Evolutionary conservation across 768 basidiomycete genomes (phyloP).

Genomic region (Termitomyces titanicus): DNA sequence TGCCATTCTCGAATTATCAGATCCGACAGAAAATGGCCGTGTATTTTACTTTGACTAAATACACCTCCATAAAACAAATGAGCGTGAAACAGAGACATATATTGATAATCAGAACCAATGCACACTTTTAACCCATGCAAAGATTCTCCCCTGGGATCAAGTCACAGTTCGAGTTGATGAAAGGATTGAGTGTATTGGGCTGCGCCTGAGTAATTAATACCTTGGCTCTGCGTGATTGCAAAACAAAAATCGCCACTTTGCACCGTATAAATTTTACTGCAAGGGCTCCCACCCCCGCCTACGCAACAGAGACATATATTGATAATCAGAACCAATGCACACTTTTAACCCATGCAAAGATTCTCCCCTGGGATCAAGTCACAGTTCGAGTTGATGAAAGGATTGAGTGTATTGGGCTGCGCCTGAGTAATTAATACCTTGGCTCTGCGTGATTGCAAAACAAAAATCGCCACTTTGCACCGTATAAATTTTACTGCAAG

Average conservation of each 20-base stretch:
- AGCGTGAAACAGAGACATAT: neutral
- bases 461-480: neutral
- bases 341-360: neutral
- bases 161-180: conserved; percentile 1
- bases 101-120: neutral
- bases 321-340: too few species aligned
- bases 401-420: neutral
- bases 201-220: conserved; percentile 2
- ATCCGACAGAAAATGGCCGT: neutral
- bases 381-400: conserved; percentile 1
- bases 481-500: conserved; percentile 2
- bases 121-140: neutral
- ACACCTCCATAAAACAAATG: neutral
- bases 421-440: conserved; percentile 4
- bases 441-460: neutral
- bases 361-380: conserved; percentile 1
- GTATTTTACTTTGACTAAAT: conserved; percentile 5
- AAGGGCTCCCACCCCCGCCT: conserved; percentile 4
- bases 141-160: conserved; percentile 1
- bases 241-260: neutral
- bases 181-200: neutral
- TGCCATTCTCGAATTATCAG: conserved; percentile 1
- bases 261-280: conserved; percentile 1
- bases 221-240: neutral
- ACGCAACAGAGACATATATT: neutral